These are phyloP conservation scores for Scedosporium boydii DNA, from an alignment of 2,329 filamentous ascomycete species.

Conservation along the genomic window DNA sequence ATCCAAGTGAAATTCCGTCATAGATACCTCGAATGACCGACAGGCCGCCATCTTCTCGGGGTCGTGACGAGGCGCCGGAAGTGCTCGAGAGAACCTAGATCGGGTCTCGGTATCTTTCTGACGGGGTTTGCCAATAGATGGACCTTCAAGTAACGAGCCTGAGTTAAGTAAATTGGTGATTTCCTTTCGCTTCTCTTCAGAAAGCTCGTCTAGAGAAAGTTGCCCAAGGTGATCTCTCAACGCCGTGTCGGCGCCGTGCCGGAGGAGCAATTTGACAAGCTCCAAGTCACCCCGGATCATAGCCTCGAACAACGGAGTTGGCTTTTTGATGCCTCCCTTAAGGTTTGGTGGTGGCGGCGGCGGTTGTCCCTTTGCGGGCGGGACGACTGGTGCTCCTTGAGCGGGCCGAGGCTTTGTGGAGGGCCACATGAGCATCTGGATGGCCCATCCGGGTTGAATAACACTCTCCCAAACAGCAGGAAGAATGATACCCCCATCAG, in stretches of 20 bases:
- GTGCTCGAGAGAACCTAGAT: neutral
- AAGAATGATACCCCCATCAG: neutral
- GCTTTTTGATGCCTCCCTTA: neutral
- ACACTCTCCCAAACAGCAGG: conserved; percentile 64
- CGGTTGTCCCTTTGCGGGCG: neutral
- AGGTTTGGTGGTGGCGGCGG: too few relatives aligned
- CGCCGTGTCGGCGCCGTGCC: neutral
- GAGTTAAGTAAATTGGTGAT: neutral
- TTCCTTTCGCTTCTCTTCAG: neutral
- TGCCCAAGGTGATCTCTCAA: neutral
- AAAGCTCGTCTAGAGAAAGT: neutral
- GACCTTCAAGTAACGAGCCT: neutral
- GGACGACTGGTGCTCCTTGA: neutral
- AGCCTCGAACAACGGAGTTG: neutral
- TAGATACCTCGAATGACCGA: neutral
- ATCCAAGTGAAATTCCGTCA: neutral
- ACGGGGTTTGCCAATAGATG: neutral
- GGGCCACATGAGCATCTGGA: conserved; percentile 61
- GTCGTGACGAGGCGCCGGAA: neutral
- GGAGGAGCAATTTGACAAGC: neutral
- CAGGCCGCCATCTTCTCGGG: neutral
- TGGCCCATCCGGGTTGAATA: conserved; percentile 62
- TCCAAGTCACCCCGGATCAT: neutral
- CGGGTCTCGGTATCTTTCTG: neutral
- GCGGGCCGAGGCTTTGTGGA: conserved; percentile 20